Conservation (phyloP, 805 yeast species). For the Starmerella potacharoeniae region DNA sequence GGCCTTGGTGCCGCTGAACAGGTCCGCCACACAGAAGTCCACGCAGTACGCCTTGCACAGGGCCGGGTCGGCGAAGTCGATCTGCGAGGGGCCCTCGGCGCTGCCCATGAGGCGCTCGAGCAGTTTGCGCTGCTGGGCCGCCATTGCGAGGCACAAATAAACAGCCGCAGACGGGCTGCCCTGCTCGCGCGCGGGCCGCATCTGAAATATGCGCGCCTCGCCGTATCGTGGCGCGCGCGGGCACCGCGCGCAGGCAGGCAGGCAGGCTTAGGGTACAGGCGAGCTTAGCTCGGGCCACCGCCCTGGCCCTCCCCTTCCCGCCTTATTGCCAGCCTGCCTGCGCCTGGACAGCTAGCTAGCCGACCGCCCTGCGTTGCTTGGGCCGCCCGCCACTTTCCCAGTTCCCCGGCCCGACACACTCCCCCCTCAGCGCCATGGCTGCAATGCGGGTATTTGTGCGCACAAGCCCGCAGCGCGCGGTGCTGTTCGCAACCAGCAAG, state of each 20-base stretch:
- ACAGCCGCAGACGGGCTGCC: too few species aligned
- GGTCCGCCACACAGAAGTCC: neutral
- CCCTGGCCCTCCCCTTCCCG: too few species aligned
- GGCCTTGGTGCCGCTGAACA: slow-evolving; percentile 2
- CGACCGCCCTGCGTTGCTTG: too few species aligned
- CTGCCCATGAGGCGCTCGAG: slow-evolving; percentile 5
- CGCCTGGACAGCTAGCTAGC: too few species aligned
- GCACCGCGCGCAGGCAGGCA: neutral
- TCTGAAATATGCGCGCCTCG: neutral
- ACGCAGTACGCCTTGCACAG: slow-evolving; percentile 1
- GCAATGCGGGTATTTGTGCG: slow-evolving; percentile 53
- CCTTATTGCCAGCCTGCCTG: too few species aligned
- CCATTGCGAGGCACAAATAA: neutral
- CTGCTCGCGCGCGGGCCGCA: neutral
- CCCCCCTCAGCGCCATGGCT: neutral
- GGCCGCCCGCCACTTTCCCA: neutral
- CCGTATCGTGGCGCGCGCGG: neutral
- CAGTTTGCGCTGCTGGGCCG: slow-evolving; percentile 3
- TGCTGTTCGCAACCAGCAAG: slow-evolving; percentile 50
- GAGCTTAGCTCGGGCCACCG: neutral
- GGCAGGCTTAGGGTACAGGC: neutral
- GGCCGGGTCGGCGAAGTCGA: neutral
- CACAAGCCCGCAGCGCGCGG: slow-evolving; percentile 48
- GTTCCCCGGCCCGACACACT: neutral
- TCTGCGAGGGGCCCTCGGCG: neutral